These are phyloP conservation scores for Chytriomyces sp. DNA, from an alignment of 192 early-diverging fungal genomes.

Conservation along the genomic window DNA sequence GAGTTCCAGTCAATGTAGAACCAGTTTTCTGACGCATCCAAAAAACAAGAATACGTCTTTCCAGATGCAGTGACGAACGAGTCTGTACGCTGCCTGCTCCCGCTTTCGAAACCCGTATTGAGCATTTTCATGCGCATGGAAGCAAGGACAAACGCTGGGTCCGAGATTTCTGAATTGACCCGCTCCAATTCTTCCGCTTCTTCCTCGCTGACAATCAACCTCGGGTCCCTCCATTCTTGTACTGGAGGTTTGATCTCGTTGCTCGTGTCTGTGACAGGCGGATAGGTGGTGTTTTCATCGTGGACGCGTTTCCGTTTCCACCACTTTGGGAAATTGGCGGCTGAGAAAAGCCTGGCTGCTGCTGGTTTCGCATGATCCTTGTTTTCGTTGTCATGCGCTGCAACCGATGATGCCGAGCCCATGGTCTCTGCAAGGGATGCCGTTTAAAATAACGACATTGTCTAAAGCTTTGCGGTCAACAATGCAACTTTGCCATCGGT, in stretches of 20 bases:
- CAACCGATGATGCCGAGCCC: background rate
- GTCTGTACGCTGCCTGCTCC: background rate
- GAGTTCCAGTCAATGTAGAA: slow-evolving; percentile 1
- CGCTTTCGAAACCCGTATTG: background rate
- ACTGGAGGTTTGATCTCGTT: background rate
- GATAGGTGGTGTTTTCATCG: background rate
- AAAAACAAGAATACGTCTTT: background rate
- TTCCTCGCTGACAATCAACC: background rate
- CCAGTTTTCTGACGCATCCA: background rate
- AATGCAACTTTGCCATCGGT: too few relatives aligned
- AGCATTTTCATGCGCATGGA: background rate
- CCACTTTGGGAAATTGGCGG: background rate
- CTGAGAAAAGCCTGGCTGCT: background rate
- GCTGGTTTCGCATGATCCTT: background rate
- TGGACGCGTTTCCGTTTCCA: background rate
- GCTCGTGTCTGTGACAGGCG: background rate
- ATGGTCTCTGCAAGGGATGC: too few relatives aligned
- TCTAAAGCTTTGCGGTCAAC: too few relatives aligned
- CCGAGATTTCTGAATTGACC: background rate
- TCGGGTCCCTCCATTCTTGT: background rate
- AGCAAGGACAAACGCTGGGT: background rate
- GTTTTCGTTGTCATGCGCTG: background rate
- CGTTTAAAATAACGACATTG: too few relatives aligned
- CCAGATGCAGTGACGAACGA: background rate
- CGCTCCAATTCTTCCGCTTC: background rate